Conservation (phyloP, 73 alveolate species). For the Paramecium tetraurelia region DNA sequence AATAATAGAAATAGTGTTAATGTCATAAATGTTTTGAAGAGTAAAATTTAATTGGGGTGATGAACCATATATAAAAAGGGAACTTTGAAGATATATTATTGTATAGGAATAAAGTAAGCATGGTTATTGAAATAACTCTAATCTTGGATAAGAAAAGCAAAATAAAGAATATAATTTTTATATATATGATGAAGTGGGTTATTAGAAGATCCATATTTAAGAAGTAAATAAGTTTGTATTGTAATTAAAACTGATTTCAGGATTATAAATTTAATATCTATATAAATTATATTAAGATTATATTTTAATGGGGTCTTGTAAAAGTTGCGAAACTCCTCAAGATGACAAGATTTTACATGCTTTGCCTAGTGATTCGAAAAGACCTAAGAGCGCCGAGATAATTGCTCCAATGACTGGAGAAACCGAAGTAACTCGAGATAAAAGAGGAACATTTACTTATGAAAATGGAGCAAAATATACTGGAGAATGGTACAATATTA, state of each 20-base stretch:
- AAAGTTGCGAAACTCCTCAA: background rate
- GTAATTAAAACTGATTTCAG: background rate
- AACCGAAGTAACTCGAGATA: background rate
- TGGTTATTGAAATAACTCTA: no score
- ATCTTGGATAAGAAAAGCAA: no score
- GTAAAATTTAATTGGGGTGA: no score
- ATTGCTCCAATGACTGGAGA: background rate
- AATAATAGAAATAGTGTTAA: no score
- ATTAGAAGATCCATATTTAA: background rate
- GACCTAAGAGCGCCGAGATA: background rate
- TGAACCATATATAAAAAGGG: no score
- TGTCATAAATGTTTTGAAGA: no score
- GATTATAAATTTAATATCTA: background rate
- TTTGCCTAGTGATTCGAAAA: background rate
- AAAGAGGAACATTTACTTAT: conserved; percentile 59
- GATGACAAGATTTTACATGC: background rate
- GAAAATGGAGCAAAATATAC: conserved; percentile 78
- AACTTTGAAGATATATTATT: no score
- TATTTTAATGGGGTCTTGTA: background rate
- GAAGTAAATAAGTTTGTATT: background rate
- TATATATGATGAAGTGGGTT: background rate
- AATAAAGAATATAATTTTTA: no score
- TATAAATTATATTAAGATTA: background rate
- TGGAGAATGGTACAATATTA: conserved; percentile 74
- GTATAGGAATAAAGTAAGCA: no score